Conservation (phyloP, 2,329 filamentous ascomycete species). For the Phyllosticta citrichinensis region DNA sequence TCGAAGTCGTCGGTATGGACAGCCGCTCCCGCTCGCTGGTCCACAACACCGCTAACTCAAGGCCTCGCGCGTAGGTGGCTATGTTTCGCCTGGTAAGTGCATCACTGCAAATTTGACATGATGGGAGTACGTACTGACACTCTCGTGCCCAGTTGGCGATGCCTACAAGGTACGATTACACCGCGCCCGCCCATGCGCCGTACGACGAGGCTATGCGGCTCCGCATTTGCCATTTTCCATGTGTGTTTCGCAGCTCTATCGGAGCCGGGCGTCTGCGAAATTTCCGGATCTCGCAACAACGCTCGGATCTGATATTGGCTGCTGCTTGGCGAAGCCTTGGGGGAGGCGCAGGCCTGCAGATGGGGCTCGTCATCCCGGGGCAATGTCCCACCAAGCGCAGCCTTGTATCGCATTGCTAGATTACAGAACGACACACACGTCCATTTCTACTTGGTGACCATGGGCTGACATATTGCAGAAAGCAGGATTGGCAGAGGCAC, state of each 20-base stretch:
- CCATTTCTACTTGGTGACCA: not conserved
- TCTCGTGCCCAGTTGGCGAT: conserved; percentile 4
- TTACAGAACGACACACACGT: no score
- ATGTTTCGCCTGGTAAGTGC: conserved; percentile 7
- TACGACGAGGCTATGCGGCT: not conserved
- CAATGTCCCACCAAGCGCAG: not conserved
- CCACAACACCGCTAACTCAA: not conserved
- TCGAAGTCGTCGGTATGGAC: conserved; percentile 80
- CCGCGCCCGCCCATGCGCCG: not conserved
- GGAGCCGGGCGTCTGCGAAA: not conserved
- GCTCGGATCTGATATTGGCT: not conserved
- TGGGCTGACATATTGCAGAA: conserved; percentile 46
- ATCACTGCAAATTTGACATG: not conserved
- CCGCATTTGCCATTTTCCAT: not conserved
- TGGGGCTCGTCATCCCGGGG: not conserved
- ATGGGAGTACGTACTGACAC: not conserved
- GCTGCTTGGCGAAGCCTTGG: not conserved
- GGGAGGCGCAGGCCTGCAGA: not conserved
- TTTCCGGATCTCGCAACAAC: not conserved
- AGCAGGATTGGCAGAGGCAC: conserved; percentile 61
- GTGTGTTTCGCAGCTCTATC: not conserved
- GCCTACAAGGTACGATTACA: conserved; percentile 8
- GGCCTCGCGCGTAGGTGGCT: not conserved
- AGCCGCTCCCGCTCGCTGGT: conserved; percentile 12
- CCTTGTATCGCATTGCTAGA: not conserved